Evolutionary conservation across 192 early-diverging fungal species (phyloP).

Genomic region (Gaertneriomyces sp.): DNA sequence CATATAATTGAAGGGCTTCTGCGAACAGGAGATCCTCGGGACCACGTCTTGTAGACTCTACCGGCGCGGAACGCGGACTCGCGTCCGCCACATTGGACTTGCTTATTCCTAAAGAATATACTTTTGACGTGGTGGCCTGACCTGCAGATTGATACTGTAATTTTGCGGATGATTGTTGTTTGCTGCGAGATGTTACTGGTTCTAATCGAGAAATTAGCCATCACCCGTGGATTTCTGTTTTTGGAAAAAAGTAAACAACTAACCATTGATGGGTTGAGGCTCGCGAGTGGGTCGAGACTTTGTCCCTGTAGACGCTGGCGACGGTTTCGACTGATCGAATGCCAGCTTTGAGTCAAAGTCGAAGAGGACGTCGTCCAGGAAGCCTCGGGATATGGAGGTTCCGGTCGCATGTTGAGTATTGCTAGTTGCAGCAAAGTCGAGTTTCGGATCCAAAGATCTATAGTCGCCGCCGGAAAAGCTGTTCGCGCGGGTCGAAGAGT

Average conservation of each 20-base stretch:
- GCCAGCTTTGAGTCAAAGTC: constrained; percentile 8
- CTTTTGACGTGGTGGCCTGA: too few relatives aligned
- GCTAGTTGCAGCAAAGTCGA: neutral
- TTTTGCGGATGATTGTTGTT: neutral
- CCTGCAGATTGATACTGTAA: neutral
- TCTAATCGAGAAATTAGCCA: neutral
- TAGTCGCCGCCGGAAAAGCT: neutral
- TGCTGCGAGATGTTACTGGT: neutral
- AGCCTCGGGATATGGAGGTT: neutral
- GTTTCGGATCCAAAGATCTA: neutral
- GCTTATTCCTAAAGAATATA: too few relatives aligned
- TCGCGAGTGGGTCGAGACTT: neutral
- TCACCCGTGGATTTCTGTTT: neutral
- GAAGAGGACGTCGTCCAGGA: constrained; percentile 20
- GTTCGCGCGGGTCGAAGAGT: neutral
- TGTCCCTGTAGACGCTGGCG: too few relatives aligned
- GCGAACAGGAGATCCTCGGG: too few relatives aligned
- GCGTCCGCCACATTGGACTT: too few relatives aligned
- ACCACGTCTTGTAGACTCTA: too few relatives aligned
- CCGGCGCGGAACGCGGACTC: too few relatives aligned
- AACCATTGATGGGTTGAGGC: neutral
- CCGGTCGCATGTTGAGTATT: neutral
- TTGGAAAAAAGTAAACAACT: neutral
- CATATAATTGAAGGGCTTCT: too few relatives aligned
- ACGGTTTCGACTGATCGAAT: neutral